Evolutionary conservation across 352 stramenopile species (phyloP).

Genomic region (Thalassiosira hispida): DNA sequence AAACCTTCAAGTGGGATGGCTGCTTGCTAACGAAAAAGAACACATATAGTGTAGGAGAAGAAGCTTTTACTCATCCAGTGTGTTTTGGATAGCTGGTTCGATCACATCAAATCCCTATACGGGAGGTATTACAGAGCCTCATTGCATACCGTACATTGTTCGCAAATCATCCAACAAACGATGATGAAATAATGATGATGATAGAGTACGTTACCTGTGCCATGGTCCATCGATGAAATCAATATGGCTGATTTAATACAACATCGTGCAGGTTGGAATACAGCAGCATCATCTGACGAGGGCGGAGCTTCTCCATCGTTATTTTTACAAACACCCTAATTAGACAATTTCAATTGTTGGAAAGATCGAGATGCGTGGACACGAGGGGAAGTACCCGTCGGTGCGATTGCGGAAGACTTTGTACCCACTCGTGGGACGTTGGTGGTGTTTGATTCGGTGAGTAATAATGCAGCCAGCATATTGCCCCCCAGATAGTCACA

Average conservation of each 20-base stretch:
- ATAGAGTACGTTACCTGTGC: conserved; percentile 13
- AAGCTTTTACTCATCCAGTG: conserved; percentile 4
- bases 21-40: conserved; percentile 9
- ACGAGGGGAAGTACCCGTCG: not conserved
- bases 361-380: not conserved
- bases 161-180: not conserved
- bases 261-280: conserved; percentile 13
- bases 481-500: too few species aligned
- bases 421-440: conserved; percentile 30
- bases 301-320: not conserved
- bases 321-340: conserved; percentile 19
- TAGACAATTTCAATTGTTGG: conserved; percentile 10
- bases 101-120: conserved; percentile 7
- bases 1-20: conserved; percentile 42
- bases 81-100: conserved; percentile 37
- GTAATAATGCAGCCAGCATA: too few species aligned
- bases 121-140: conserved; percentile 3
- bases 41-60: not conserved
- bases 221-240: conserved; percentile 10
- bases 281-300: not conserved
- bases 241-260: conserved; percentile 4
- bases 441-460: conserved; percentile 57
- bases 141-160: conserved; percentile 40
- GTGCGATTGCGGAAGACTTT: conserved; percentile 27
- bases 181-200: not conserved